Evolutionary conservation across 176 grass and related monocot genomes (phyloP), one percentile per base, ranked within the genome.

Genomic region (Oryza australiensis): DNA sequence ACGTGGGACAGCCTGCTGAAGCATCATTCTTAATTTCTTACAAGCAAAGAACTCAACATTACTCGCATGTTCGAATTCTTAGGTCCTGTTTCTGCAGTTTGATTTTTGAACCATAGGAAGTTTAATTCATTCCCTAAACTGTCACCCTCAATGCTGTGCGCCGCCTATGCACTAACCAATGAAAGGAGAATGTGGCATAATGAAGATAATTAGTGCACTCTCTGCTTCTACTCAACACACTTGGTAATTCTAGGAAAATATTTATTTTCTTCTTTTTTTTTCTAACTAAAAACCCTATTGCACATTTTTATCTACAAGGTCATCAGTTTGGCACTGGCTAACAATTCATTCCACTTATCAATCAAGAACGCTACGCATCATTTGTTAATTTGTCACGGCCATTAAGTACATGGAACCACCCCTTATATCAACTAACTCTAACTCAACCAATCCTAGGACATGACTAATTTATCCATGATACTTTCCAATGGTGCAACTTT

Each of bases 391-490:
- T 74, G 59, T 9, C 26, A 5, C 12, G 1, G 15, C 42, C 60
- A 38, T 55, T 66, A 40, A 74, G 37, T 85, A 79, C 18, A 28
- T 1, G 3, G 33, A 28, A 75, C 70, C 46, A 62, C 35, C 41
- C 24, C 5, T 7, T 23, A n/a, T 24, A 60, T 60, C 8, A 60
- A 60, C 55, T 57, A 53, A 53, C 45, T 48, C 55, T 57, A 53
- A 53, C 45, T 48, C 4, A 3, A 48, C 13, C 16, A 53, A 16
- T 20, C 8, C 1, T 1, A 22, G 4, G 20, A 20, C 16, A 53
- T 22, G 14, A 49, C 45, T 68, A 62, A 75, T 34, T 43, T 12
- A 64, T 87, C 16, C 22, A 69, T 27, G 16, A 77, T 23, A 70
- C 12, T 6, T n/a, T n/a, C 75, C 26, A 75, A 69, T 37, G 9